Conservation (phyloP, 148 eudicot genomes). For the Dysphania ambrosioides region DNA sequence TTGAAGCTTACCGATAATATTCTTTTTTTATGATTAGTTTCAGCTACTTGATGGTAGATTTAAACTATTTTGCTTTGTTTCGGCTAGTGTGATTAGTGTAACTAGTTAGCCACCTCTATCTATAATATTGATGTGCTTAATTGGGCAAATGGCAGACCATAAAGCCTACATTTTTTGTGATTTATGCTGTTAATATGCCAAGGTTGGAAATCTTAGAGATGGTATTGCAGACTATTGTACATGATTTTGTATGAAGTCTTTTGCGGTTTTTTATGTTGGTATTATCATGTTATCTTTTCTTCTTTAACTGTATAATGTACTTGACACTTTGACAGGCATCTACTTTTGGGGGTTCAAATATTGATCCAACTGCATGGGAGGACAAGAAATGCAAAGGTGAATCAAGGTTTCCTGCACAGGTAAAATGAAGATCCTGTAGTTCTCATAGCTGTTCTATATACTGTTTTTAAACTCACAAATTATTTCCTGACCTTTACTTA, state of each 20-base stretch:
- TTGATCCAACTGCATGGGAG: constrained; percentile 99
- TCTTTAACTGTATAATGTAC: constrained; percentile 7
- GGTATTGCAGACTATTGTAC: too few species aligned
- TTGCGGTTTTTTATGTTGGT: not conserved
- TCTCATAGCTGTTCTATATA: not conserved
- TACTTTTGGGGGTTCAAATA: constrained; percentile 94
- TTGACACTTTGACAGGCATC: constrained; percentile 75
- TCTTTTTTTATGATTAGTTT: not conserved
- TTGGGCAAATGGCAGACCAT: constrained; percentile 5
- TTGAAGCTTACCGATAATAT: not conserved
- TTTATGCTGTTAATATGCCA: too few species aligned
- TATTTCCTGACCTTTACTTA: not conserved
- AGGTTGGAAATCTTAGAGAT: too few species aligned
- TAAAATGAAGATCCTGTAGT: constrained; percentile 22
- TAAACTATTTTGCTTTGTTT: too few species aligned
- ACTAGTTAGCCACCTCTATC: too few species aligned
- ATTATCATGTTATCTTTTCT: not conserved
- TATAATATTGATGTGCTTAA: not conserved
- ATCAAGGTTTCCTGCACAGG: constrained; percentile 99
- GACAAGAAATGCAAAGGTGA: constrained; percentile 99
- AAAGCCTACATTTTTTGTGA: too few species aligned
- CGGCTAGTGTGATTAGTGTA: too few species aligned
- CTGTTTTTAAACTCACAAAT: not conserved
- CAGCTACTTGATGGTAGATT: not conserved
- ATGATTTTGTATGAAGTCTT: too few species aligned